Base-by-base conservation (phyloP, 768 basidiomycete genomes). In the Sporobolomyces phaffii region DNA sequence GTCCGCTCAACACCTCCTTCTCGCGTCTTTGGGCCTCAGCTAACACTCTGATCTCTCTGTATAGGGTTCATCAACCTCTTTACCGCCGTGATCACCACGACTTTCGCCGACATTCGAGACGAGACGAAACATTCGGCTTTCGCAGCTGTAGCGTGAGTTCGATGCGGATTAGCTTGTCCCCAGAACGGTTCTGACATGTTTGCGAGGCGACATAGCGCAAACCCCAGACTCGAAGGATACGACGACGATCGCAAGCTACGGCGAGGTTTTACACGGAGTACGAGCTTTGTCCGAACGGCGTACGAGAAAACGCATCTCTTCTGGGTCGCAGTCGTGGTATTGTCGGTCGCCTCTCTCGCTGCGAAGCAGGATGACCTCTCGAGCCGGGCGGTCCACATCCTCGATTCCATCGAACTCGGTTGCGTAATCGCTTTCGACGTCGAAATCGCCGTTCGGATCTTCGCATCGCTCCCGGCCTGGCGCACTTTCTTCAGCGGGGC, bases 61-160 rank as follows among this genome's bases (percentile, higher is more conserved):
- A n/a, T n/a, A 38, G 20, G 90, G 90, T 81, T 94, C 64, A 87
- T 93, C 81, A 91, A 92, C 11, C 44, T 36, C 76, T 88, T 93
- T 76, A 90, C 96, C 62, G 92, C 93, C 22, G 91, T 96, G n/a
- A 93, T 94, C 69, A 90, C 91, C 33, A 88, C 91, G 74, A 89
- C 90, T 0, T 98, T 98, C 76, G 85, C 85, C 22, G 89, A 88
- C 20, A 96, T 96, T 66, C 81, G 90, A 40, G 82, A 84, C 6
- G 86, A 90, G 74, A 96, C 93, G 4, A 84, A 86, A 76, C 88
- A 87, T 76, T 91, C 89, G 76, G 94, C 93, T 0, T 98, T 97
- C 76, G 91, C 91, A 40, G 90, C 90, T 34, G 85, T 74, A 15
- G 63, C 72, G 80, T 78, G 28, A 52, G n/a, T 3, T n/a, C n/a